Conservation (phyloP, 179 eudicot genomes). For the Camellia oleifera region DNA sequence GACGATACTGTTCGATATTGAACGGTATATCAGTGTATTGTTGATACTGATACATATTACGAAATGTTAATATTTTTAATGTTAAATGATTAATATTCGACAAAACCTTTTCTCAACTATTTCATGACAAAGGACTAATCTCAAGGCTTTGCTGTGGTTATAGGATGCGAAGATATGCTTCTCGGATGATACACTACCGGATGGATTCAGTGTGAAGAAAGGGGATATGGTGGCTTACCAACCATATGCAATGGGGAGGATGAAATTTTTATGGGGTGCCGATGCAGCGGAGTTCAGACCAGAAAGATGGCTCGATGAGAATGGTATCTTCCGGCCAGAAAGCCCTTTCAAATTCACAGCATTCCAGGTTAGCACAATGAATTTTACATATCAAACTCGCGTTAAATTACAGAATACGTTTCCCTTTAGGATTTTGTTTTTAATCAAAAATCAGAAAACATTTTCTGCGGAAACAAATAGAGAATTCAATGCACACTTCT, state of each 20-base stretch:
- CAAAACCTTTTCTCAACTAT: too few species aligned
- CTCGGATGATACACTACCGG: constrained; percentile 72
- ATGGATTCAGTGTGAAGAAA: constrained; percentile 61
- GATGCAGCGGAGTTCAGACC: constrained; percentile 69
- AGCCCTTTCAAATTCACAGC: constrained; percentile 77
- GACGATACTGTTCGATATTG: too few species aligned
- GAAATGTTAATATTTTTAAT: too few species aligned
- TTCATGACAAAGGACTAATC: too few species aligned
- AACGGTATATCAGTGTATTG: too few species aligned
- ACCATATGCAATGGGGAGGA: constrained; percentile 82
- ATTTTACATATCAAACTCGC: not conserved
- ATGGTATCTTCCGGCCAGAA: constrained; percentile 53
- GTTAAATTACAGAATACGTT: not conserved
- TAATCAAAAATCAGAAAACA: too few species aligned
- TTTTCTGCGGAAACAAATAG: too few species aligned
- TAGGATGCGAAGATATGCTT: constrained; percentile 55
- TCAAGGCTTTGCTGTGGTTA: not conserved
- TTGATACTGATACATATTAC: too few species aligned
- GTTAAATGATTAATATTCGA: too few species aligned
- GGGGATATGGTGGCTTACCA: constrained; percentile 60
- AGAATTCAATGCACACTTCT: not conserved
- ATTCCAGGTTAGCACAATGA: constrained; percentile 51
- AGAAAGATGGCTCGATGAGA: constrained; percentile 70
- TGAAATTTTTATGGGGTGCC: constrained; percentile 74
- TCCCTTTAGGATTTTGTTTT: too few species aligned